These are phyloP conservation scores for Saccharomycopsis lassenensis DNA, from an alignment of 805 yeast genomes.

Conservation along the genomic window DNA sequence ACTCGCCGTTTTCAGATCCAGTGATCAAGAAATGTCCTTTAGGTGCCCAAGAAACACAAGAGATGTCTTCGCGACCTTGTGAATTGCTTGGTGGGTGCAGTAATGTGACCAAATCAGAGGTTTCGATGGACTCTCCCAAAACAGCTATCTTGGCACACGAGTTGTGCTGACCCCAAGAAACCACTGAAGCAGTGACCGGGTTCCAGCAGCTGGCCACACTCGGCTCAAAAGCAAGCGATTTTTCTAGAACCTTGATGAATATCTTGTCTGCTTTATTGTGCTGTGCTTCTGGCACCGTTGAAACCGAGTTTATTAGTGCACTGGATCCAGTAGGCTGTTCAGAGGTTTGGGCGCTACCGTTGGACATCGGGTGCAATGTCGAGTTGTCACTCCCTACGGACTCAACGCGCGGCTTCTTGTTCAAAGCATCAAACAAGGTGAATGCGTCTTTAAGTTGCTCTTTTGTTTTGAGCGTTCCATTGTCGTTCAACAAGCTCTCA, in stretches of 20 bases:
- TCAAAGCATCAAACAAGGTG: constrained; percentile 12
- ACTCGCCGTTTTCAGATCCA: constrained; percentile 58
- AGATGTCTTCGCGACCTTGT: constrained; percentile 22
- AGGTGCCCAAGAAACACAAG: constrained; percentile 51
- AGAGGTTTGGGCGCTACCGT: too few relatives aligned
- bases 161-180: constrained; percentile 46
- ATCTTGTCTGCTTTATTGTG: constrained; percentile 5
- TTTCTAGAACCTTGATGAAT: constrained; percentile 26
- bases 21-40: constrained; percentile 52
- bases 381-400: too few relatives aligned
- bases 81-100: constrained; percentile 23
- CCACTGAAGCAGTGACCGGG: constrained; percentile 32
- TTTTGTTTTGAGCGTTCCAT: constrained; percentile 24
- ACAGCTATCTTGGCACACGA: constrained; percentile 37
- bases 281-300: too few relatives aligned
- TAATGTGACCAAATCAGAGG: constrained; percentile 19
- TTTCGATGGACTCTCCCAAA: constrained; percentile 23
- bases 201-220: constrained; percentile 46
- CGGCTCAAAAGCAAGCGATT: constrained; percentile 30
- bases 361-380: too few relatives aligned
- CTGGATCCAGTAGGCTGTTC: too few relatives aligned
- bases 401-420: constrained; percentile 22
- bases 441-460: constrained; percentile 23
- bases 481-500: constrained; percentile 40
- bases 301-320: too few relatives aligned